Conservation (phyloP, 2,329 filamentous ascomycete species). For the Sphaerulina vaccinii region DNA sequence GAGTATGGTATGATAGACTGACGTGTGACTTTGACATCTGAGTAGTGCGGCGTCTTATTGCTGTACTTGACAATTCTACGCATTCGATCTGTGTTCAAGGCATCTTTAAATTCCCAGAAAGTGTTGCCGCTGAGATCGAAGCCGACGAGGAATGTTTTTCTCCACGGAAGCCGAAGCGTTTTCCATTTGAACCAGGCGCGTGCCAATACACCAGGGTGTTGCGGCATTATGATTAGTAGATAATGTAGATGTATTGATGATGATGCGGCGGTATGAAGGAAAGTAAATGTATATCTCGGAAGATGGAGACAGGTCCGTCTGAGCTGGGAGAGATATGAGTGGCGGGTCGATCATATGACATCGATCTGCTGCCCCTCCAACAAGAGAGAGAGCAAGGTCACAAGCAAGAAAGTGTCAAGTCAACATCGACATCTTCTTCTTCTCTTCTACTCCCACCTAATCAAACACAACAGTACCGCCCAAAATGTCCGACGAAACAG, state of each 20-base stretch:
- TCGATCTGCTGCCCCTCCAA: too few relatives aligned
- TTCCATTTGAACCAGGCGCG: constrained; percentile 63
- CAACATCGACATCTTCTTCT: background rate
- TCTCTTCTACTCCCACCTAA: background rate
- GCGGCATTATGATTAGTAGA: constrained; percentile 35
- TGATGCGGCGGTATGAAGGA: too few relatives aligned
- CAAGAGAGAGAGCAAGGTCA: too few relatives aligned
- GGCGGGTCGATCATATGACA: background rate
- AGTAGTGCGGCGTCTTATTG: constrained; percentile 51
- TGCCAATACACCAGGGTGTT: constrained; percentile 40
- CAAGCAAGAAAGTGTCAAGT: too few relatives aligned
- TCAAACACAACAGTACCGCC: background rate
- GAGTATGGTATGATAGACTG: constrained; percentile 21
- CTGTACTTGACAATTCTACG: constrained; percentile 60
- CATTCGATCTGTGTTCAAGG: constrained; percentile 52
- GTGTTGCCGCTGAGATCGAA: constrained; percentile 63
- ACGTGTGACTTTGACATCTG: constrained; percentile 62
- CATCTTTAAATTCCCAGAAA: constrained; percentile 66
- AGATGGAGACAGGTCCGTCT: constrained; percentile 2
- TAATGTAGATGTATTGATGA: background rate
- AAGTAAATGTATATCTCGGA: too few relatives aligned
- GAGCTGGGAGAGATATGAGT: background rate
- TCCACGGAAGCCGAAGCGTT: constrained; percentile 60
- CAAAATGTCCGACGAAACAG: constrained; percentile 61
- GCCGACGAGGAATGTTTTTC: constrained; percentile 59